Evolutionary conservation across 2,329 filamentous ascomycete species (phyloP), one percentile per base, ranked within the genome.

Genomic region (Pseudopyrenochaeta lycopersici): DNA sequence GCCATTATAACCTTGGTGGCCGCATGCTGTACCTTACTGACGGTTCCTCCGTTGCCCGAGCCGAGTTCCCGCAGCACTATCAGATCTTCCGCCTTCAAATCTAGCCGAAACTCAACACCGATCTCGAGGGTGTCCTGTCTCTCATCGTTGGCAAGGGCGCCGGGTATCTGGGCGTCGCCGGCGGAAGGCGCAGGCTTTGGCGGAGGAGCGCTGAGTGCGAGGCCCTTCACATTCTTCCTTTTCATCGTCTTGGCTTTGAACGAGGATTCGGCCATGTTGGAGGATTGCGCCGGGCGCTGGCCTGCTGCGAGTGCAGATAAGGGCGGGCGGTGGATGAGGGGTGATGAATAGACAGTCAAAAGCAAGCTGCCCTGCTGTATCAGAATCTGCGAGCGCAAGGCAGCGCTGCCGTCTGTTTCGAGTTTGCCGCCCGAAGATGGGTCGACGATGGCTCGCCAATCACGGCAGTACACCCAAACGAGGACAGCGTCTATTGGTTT

Each of bases 211-310:
- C 87, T 93, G 73, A 99, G 83, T 64, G 92, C 93, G 45, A 99
- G 88, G 32, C 93, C 94, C 81, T 98, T 98, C 78, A 96, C 90
- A 76, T 99, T 99, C 86, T 98, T 97, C 84, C 94, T 90, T 88
- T 97, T 98, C 88, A 99, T 90, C 58, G 95, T 96, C 74, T 85
- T 82, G 52, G 84, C 81, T 75, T 87, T 84, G 77, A 88, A 87
- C 49, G 80, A 77, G 30, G 68, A 69, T 72, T 88, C 85, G 61
- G 83, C 81, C 83, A 87, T 87, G 64, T 56, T 63, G 60, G 44
- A 45, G 60, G 56, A 54, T 52, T 56, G 58, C 60, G 54, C 61
- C 54, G 46, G 57, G 53, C 52, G 62, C 63, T 35, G 41, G 50
- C 46, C 51, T 48, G 35, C 35, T 49, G 20, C 49, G 54, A 38